Base-by-base conservation (phyloP, 495 filamentous ascomycete species). In the Annulohypoxylon bovei region DNA sequence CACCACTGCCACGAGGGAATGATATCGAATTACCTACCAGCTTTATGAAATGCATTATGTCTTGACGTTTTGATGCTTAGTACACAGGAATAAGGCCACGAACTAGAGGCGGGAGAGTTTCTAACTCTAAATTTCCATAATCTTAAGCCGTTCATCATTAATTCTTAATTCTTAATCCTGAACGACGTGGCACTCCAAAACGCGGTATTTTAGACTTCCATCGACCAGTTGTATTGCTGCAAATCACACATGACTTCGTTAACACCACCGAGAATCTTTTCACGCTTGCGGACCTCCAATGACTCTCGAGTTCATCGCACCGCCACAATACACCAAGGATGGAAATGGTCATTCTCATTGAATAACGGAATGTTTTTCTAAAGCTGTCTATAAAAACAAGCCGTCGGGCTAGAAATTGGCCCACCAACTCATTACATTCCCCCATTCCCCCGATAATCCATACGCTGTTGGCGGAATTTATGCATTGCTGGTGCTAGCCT, bases 391-490 rank as follows among this genome's bases (percentile, higher is more conserved):
- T 18, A 42, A 1, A 18, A 42, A 42, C 39, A 54, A 25, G 3
- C 54, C 9, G 20, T 22, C 33, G 54, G 54, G 35, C 23, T 14
- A 27, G 35, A 42, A 42, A 57, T 57, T 57, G 22, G 4, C 39
- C 52, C 62, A 33, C 39, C 6, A 28, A 20, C 23, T 37, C 11
- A n/a, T 16, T 6, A 16, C n/a, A 20, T 62, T 49, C 16, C 39
- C 14, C 14, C n/a, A 20, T 62, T 49, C 16, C 44, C 9, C 42
- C 42, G 42, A 23, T 11, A 6, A 12, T 14, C 20, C 20, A 27
- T 4, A 52, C 54, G 44, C 49, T 3, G 14, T 56, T 50, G 20
- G 20, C 65, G 65, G 65, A 23, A 39, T 68, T 68, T 49, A 62
- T 68, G 58, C 57, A 68, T n/a, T 30, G 4, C 12, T n/a, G 16